These are phyloP conservation scores for Larix sibirica DNA, from an alignment of 83 land plant species.

Conservation along the genomic window DNA sequence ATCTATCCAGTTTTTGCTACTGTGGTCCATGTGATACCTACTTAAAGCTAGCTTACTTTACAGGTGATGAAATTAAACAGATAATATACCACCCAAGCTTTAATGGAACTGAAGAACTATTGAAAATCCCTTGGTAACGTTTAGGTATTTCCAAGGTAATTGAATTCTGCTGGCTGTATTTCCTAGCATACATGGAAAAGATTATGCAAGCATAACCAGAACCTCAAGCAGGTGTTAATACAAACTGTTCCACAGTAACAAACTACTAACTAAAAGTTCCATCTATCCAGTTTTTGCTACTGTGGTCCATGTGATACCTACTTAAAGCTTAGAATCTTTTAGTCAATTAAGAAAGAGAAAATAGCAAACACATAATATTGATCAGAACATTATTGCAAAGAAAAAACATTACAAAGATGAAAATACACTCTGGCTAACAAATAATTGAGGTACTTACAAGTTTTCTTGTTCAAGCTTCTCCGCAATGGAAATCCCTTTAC, in stretches of 20 bases:
- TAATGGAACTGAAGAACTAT: not conserved
- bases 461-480: conserved; percentile 87
- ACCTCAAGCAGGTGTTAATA: not conserved
- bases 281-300: not conserved
- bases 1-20: not conserved
- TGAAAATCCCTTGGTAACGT: not conserved
- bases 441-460: conserved; percentile 39
- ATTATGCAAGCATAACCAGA: not conserved
- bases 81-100: too few species aligned
- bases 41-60: not conserved
- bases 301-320: not conserved
- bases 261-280: not conserved
- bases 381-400: not conserved
- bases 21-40: not conserved
- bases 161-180: too few species aligned
- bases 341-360: not conserved
- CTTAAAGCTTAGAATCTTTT: not conserved
- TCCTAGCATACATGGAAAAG: not conserved
- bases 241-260: not conserved
- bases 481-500: conserved; percentile 69
- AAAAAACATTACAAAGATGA: not conserved
- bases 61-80: not conserved
- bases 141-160: not conserved
- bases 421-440: too few species aligned
- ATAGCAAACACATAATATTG: not conserved